These are phyloP conservation scores for Mayamaea pseudoterrestris DNA, from an alignment of 108 stramenopile species.

Conservation along the genomic window DNA sequence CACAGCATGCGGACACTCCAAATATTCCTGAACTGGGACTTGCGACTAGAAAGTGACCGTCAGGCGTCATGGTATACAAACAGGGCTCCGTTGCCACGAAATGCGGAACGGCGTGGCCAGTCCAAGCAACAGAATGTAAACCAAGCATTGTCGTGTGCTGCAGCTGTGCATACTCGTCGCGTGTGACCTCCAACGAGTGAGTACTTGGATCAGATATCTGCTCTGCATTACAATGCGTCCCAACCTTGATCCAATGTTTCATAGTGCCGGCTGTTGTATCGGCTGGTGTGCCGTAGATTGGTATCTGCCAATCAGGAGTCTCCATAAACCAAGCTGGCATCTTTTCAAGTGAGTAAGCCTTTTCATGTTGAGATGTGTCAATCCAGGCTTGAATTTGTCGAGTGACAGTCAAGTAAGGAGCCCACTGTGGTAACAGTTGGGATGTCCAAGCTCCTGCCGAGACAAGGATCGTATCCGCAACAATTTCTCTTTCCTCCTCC, in stretches of 20 bases:
- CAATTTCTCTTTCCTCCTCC: slow-evolving; percentile 2
- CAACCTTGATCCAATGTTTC: slow-evolving; percentile 22
- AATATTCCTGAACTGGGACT: slow-evolving; percentile 3
- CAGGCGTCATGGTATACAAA: slow-evolving; percentile 33
- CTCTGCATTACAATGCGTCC: slow-evolving; percentile 15
- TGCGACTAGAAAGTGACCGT: slow-evolving; percentile 26
- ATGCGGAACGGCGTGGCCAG: background rate
- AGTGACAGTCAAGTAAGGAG: slow-evolving; percentile 12
- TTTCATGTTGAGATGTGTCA: slow-evolving; percentile 8
- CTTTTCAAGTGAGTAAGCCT: slow-evolving; percentile 6
- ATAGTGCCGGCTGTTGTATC: slow-evolving; percentile 4
- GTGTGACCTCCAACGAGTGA: slow-evolving; percentile 2
- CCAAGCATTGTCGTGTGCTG: background rate
- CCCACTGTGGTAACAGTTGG: slow-evolving; percentile 14
- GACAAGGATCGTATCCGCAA: slow-evolving; percentile 16
- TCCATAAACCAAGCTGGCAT: slow-evolving; percentile 20
- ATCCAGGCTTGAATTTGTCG: slow-evolving; percentile 36
- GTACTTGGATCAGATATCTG: slow-evolving; percentile 8
- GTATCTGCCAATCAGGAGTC: slow-evolving; percentile 4
- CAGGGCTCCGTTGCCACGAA: slow-evolving; percentile 18
- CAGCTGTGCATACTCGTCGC: background rate
- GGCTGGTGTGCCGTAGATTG: slow-evolving; percentile 16
- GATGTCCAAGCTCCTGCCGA: slow-evolving; percentile 30
- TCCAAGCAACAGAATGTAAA: background rate
- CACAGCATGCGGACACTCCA: slow-evolving; percentile 23